Base-by-base conservation (phyloP, 768 basidiomycete species). In the Boletus fagicola region DNA sequence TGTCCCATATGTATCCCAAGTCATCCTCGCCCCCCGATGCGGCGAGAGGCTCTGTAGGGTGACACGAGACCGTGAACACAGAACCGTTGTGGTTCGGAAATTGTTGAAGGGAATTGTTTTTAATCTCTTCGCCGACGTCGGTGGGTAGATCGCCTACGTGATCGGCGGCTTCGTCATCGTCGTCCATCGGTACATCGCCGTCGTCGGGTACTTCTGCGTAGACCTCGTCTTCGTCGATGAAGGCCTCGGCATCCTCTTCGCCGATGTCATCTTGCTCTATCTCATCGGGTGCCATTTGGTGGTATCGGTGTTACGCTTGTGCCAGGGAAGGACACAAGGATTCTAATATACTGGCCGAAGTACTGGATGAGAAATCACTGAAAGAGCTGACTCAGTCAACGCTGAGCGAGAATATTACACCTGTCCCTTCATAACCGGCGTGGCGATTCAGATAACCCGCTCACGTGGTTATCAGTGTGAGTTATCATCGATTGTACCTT, bases 1-100 rank as follows among this genome's bases (percentile, higher is more conserved):
- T 84, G 62, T 93, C 84, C 92, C 93, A 99, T 63, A 99, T 83
- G 74, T 92, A 98, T 38, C 92, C 97, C 0, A 91, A 72, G 68
- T 98, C 95, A 70, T 98, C 97, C 73, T 97, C 94, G 20, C 94
- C 97, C 28, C 97, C 97, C 1, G 94, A 94, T 22, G 84, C 88
- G 8, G 92, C 94, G 22, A 98, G 78, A 4, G 88, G 84, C 51
- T 77, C 79, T 15, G 83, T 83, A 0, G 97, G 96, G 69, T 99
- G 97, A 35, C 84, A 80, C 4, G 93, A 78, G 39, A 98, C 78
- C 33, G 86, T 74, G 71, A 97, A 99, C 33, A 98, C 90, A 18
- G 96, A 94, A 26, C 80, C 74, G 16, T 71, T 69, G 73, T 98
- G 95, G 9, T 74, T 74, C 16, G 78, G 69, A 68, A 93, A 94